Base-by-base conservation (phyloP, 495 filamentous ascomycete species). In the Usnea hakonensis region DNA sequence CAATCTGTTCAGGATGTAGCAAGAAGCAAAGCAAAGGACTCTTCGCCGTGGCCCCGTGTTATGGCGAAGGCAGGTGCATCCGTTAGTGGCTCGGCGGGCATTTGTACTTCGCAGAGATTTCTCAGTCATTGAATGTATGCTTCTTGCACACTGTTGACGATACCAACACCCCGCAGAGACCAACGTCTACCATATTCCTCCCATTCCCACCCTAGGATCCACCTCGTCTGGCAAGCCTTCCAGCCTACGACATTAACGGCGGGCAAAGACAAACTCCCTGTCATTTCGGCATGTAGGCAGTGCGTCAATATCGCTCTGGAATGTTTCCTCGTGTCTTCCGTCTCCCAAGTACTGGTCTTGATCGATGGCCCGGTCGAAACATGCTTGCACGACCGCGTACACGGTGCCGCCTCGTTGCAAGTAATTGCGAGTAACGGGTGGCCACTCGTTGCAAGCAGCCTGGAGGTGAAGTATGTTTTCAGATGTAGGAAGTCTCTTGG, bases 211-310 rank as follows among this genome's bases (percentile, higher is more conserved):
- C 2, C 38, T 41, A 0, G 38, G 38, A 41, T 19, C 5, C 4
- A 19, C 13, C 38, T 41, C 38, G 38, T 41, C 38, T 2, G 38
- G 38, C 38, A 41, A 19, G 1, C 38, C 38, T 19, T 41, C 38
- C 1, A 41, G 14, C 19, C 16, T 41, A 3, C 38, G 38, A 19
- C 38, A 41, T 19, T 19, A 3, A 19, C 38, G 38, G 38, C 38
- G 38, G 16, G 38, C 38, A 19, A 41, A 17, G 14, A 41, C 38
- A 6, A 41, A 41, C 9, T 19, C 38, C 19, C 38, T 17, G 19
- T 72, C 69, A 44, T 71, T 72, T 14, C 68, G 53, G 28, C 69
- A 72, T 23, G 60, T 26, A 33, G 57, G 55, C 28, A 71, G 19
- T 14, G 17, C 38, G 11, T 53, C 54, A 14, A 72, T 57, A 8